Base-by-base conservation (phyloP, 495 filamentous ascomycete genomes). In the Xylaria castorea region DNA sequence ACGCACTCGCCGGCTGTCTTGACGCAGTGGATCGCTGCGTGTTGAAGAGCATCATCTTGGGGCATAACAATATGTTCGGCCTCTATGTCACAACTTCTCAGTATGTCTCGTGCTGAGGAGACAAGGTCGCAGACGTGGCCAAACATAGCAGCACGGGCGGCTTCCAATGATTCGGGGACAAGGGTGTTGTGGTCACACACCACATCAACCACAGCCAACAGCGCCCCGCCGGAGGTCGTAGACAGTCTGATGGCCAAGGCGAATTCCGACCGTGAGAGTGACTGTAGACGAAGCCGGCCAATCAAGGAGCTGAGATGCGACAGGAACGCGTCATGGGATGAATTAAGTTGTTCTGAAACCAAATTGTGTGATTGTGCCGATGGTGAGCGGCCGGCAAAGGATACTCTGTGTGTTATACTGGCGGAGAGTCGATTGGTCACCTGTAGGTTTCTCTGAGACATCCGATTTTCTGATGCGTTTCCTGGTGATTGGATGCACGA, bases 261-360 rank as follows among this genome's bases (percentile, higher is more conserved):
- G 27, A 98, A 88, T 75, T 97, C 94, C 0, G 92, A 88, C 25
- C 93, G 92, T 22, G 94, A 95, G 70, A 95, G 92, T 9, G 94
- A 94, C 78, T 97, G 93, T 68, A 97, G 87, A 75, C 97, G 93
- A 40, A 97, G 84, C n/a, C 88, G 87, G 18, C 97, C 96, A 81
- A 97, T 94, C 78, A 98, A 97, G 12, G 92, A 94, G 50, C 93
- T 94, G 58, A 98, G 88, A 75, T 92, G 91, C 38, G 94, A 94
- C 44, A 99, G 86, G 79, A 98, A 97, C 18, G 86, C 85, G 81
- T 99, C 95, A 80, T 97, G 94, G 40, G 91, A 90, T 50, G 86
- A 83, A 73, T 88, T 90, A 42, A 99, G 87, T 73, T 91, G 91
- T 75, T 86, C 85, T 58, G 86, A 88, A 68, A 88, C 83, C 32